These are phyloP conservation scores for Penicillium bovifimosum DNA, from an alignment of 495 filamentous ascomycete species.

Conservation along the genomic window DNA sequence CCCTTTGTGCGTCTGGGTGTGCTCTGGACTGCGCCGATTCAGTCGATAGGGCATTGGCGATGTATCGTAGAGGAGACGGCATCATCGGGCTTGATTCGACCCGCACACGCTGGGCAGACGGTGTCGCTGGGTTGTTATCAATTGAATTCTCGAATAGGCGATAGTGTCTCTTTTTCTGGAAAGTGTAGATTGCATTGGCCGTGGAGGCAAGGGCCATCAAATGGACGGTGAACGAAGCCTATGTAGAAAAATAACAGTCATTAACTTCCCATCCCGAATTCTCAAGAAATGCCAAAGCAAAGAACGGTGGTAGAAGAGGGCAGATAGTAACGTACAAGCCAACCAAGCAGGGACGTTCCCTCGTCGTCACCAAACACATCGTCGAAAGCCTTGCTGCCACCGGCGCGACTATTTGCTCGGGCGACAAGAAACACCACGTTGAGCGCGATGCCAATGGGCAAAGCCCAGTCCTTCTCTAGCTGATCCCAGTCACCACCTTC, in stretches of 20 bases:
- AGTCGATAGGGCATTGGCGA: conserved; percentile 58
- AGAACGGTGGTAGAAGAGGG: not conserved
- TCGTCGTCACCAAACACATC: conserved; percentile 81
- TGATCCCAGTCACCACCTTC: conserved; percentile 87
- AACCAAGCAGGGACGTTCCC: conserved; percentile 60
- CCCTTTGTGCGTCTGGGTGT: conserved; percentile 74
- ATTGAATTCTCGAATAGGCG: conserved; percentile 85
- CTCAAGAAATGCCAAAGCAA: not conserved
- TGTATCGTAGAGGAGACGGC: conserved; percentile 71
- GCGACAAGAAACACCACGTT: conserved; percentile 81
- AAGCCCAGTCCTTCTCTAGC: conserved; percentile 62
- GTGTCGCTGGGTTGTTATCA: conserved; percentile 67
- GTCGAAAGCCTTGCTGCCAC: conserved; percentile 45
- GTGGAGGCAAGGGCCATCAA: conserved; percentile 58
- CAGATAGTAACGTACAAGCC: conserved; percentile 60
- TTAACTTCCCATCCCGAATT: conserved; percentile 3
- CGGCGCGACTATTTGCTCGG: conserved; percentile 61
- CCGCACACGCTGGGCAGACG: conserved; percentile 81
- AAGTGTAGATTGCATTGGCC: conserved; percentile 76
- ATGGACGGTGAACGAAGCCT: conserved; percentile 67
- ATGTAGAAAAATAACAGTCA: not conserved
- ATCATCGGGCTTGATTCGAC: conserved; percentile 81
- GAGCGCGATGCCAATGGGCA: conserved; percentile 63
- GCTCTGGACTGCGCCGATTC: conserved; percentile 65
- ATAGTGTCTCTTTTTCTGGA: conserved; percentile 77